Percentiles rank a stretch among this genome's conserved stretches.
Evolutionary conservation across 495 filamentous ascomycete genomes (phyloP).

Genomic region (Lophiostoma macrostomum): DNA sequence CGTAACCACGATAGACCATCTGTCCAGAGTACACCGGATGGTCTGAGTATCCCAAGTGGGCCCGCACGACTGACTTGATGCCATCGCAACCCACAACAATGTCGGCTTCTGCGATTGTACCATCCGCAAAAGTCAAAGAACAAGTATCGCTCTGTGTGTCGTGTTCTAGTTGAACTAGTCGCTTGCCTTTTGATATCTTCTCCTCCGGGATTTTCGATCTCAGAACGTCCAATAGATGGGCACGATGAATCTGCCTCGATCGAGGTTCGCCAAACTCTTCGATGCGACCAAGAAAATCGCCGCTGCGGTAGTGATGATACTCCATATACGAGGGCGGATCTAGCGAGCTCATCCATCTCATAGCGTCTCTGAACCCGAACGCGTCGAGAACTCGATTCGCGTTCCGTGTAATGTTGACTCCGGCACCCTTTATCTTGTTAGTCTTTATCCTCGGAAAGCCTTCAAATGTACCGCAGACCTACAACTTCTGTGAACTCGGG

Average conservation of each 20-base stretch:
- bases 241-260: slow-evolving; percentile 12
- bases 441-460: too few relatives aligned
- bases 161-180: background rate
- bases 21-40: slow-evolving; percentile 9
- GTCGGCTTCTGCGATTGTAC: background rate
- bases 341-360: slow-evolving; percentile 3
- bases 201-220: background rate
- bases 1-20: slow-evolving; percentile 22
- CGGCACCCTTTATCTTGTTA: background rate
- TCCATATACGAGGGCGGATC: slow-evolving; percentile 17
- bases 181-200: slow-evolving; percentile 3
- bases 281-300: slow-evolving; percentile 9
- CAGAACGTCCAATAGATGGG: slow-evolving; percentile 12
- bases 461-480: background rate
- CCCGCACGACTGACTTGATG: slow-evolving; percentile 11
- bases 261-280: slow-evolving; percentile 13
- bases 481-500: slow-evolving; percentile 18
- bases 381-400: slow-evolving; percentile 15
- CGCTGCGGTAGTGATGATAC: slow-evolving; percentile 14
- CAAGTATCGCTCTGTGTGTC: background rate
- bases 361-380: slow-evolving; percentile 1
- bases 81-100: slow-evolving; percentile 17
- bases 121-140: slow-evolving; percentile 1
- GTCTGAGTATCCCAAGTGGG: slow-evolving; percentile 5
- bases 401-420: slow-evolving; percentile 17